Conservation (phyloP, 2,329 filamentous ascomycete species). For the Fusarium globosum region DNA sequence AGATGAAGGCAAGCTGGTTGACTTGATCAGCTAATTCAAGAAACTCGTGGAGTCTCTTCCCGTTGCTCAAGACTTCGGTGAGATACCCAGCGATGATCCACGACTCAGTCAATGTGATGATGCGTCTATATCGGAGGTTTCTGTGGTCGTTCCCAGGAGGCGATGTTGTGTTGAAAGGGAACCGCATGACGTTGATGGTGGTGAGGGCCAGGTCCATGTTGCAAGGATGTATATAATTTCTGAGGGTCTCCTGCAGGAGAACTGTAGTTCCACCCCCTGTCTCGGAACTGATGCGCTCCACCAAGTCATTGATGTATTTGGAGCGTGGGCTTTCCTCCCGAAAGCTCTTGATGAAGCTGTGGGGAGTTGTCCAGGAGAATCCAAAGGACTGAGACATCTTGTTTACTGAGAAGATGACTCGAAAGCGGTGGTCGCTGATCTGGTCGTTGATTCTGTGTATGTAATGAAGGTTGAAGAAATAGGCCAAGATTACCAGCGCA, state of each 20-base stretch:
- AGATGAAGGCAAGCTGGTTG: neutral
- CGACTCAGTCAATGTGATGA: neutral
- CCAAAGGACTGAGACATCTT: neutral
- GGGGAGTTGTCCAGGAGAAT: neutral
- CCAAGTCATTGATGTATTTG: neutral
- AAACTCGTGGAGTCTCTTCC: slow-evolving; percentile 1
- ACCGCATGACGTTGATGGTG: neutral
- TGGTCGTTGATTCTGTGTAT: no score
- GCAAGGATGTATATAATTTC: neutral
- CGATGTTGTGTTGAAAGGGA: neutral
- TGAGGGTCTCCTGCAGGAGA: neutral
- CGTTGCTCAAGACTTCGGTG: neutral
- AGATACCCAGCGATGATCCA: neutral
- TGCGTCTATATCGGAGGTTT: neutral
- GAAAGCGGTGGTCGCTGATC: no score
- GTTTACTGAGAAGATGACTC: no score
- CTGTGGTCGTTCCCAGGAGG: neutral
- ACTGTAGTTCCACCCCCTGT: neutral
- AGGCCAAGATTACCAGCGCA: no score
- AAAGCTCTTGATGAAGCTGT: neutral
- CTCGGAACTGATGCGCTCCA: neutral
- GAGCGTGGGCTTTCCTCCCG: neutral
- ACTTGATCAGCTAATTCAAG: slow-evolving; percentile 13
- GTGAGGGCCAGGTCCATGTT: slow-evolving; percentile 2
- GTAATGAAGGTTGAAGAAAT: no score